Evolutionary conservation across 352 stramenopile species (phyloP), one percentile per base, ranked within the genome.

Genomic region (Salisapilia sapeloensis): DNA sequence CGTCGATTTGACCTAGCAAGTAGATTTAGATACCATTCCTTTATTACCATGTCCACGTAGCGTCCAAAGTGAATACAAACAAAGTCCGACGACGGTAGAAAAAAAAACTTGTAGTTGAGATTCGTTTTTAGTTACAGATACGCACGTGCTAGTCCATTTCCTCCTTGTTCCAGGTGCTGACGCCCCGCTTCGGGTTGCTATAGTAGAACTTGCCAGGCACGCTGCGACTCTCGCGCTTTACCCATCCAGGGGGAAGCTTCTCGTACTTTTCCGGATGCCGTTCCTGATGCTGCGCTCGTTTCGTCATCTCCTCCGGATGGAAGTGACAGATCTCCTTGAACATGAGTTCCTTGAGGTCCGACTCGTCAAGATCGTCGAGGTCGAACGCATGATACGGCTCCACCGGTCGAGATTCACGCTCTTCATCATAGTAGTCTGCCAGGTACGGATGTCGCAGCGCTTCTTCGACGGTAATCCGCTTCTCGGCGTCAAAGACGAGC

Each of bases 381-480:
- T 91, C 75, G 40, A 91, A 91, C 50, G 64, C 85, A 40, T 86
- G 53, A 44, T 82, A 87, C 29, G 59, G 57, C 24, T 87, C 71
- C n/a, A 87, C 71, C 1, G 48, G 54, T 1, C 46, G 49, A 28
- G 54, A 70, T 29, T 86, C 69, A 6, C 56, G 60, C 41, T 82
- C 67, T 29, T 77, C 69, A 15, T 85, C 70, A 44, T 85, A 91
- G 45, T 86, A 91, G 29, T 65, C 67, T 0, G 78, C 60, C 29
- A 99, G 72, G 57, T 98, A 99, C 13, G 93, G 89, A 58, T 98
- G 93, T 13, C 74, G 69, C 22, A 99, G 54, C 30, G 94, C 93
- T 40, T 97, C 75, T 35, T 96, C 64, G 11, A 98, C 93, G 14
- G 82, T 95, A 33, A 97, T 96, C 28, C 95, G 82, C 54, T 94